A percentile compares a stretch with the other conserved stretches of the same genome.
Conservation (phyloP, 2,329 filamentous ascomycete species). For the Trichoderma citrinoviride region DNA sequence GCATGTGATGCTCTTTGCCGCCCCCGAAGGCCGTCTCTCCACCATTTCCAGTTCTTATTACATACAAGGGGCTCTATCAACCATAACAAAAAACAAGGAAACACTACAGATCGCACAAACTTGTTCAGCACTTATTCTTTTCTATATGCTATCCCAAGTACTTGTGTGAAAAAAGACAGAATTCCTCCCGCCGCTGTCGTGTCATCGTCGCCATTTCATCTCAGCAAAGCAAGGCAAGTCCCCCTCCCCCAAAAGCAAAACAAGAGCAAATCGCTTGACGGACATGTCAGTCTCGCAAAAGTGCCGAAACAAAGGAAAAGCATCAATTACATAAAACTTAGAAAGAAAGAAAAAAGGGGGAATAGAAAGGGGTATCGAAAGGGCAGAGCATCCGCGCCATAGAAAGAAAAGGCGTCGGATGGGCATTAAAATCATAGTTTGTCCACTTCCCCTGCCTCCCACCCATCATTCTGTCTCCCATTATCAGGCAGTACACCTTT, state of each 20-base stretch:
- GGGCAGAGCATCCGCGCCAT: slow-evolving; percentile 9
- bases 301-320: not conserved
- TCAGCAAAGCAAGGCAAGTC: not conserved
- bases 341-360: not conserved
- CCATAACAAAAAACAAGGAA: not conserved
- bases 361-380: slow-evolving; percentile 30
- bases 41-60: not conserved
- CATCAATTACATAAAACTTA: not conserved
- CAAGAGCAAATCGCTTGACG: not conserved
- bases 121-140: not conserved
- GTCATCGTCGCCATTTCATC: slow-evolving; percentile 8
- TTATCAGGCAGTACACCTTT: not conserved
- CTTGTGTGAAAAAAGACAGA: not conserved
- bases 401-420: not conserved
- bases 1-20: slow-evolving; percentile 12
- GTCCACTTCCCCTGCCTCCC: not conserved
- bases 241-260: not conserved
- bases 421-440: slow-evolving; percentile 19
- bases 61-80: not conserved
- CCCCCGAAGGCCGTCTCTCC: not conserved
- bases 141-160: not conserved
- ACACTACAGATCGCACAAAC: not conserved
- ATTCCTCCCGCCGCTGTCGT: not conserved
- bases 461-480: not conserved
- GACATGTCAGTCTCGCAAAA: not conserved